Base-by-base conservation (phyloP, 2,329 filamentous ascomycete genomes). In the Davidsoniella neocaledoniae region DNA sequence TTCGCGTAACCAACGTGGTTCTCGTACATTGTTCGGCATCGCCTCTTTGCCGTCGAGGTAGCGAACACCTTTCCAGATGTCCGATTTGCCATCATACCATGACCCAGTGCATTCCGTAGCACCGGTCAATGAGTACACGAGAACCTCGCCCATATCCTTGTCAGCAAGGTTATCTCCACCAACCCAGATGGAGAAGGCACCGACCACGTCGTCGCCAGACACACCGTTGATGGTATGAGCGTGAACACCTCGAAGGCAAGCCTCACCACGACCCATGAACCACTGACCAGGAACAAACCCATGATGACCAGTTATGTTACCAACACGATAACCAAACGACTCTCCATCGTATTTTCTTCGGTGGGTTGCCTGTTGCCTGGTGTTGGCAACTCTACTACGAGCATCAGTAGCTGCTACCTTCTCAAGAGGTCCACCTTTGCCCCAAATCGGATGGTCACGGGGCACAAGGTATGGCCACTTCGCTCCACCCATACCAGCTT, bases 81-180 rank as follows among this genome's bases (percentile, higher is more conserved):
- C 29, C 8, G 29, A 33, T 12, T 12, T 33, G 12, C 4, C 29
- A 33, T 33, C 29, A 33, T 33, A 33, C 29, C 29, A 26, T 29
- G 21, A 29, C 5, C 16, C 16, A n/a, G 14, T 23, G 16, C 36
- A 26, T 5, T 14, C 37, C 2, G 46, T 37, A 14, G 45, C 45
- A 16, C 50, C 50, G 9, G 50, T 52, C 16, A 52, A 38, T n/a
- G 50, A 52, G 42, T 52, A 52, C 7, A 52, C 38, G 14, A 52
- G 39, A 17, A 48, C 41, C 36, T 52, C 50, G 2, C 50, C 50
- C 41, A 52, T 44, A 17, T 52, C 50, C 23, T 37, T 41, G 25
- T 52, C 50, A 17, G 46, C 46, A 25, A 47, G 45, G 36, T 52
- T 52, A 29, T 52, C 50, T 10, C 50, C 50, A 21, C 50, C 50